phyloP scores from a whole-genome alignment of 2,329 filamentous ascomycete species.

The Colletotrichum sp. region DNA sequence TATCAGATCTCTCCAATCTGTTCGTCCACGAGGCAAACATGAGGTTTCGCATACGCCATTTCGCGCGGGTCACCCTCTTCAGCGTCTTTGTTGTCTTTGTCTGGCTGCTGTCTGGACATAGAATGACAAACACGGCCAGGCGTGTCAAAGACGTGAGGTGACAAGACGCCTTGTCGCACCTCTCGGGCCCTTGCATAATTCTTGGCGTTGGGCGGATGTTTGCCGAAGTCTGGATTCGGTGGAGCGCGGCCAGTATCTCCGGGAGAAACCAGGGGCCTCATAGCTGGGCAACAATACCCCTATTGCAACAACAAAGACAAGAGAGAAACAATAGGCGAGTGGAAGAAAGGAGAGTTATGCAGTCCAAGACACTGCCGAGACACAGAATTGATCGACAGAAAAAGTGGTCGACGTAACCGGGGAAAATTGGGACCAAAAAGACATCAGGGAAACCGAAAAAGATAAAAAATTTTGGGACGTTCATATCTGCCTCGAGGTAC shows the following conservation, averaged over 20 bases:
- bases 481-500: constrained; percentile 19
- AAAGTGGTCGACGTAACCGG: neutral
- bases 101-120: constrained; percentile 45
- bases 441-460: neutral
- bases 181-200: neutral
- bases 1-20: constrained; percentile 41
- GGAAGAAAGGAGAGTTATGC: constrained; percentile 1
- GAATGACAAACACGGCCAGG: constrained; percentile 26
- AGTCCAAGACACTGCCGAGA: neutral
- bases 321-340: neutral
- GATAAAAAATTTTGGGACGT: neutral
- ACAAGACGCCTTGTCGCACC: neutral
- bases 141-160: constrained; percentile 13
- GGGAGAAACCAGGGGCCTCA: neutral
- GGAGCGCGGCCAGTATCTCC: neutral
- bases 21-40: constrained; percentile 31
- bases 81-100: constrained; percentile 45
- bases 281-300: neutral
- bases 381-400: neutral
- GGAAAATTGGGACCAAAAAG: neutral
- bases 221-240: neutral
- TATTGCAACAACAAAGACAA: neutral
- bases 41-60: constrained; percentile 36
- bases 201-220: constrained; percentile 5
- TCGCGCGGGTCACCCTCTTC: constrained; percentile 48